Evolutionary conservation across 768 basidiomycete genomes (phyloP).

Genomic region (Tricholomella constricta): DNA sequence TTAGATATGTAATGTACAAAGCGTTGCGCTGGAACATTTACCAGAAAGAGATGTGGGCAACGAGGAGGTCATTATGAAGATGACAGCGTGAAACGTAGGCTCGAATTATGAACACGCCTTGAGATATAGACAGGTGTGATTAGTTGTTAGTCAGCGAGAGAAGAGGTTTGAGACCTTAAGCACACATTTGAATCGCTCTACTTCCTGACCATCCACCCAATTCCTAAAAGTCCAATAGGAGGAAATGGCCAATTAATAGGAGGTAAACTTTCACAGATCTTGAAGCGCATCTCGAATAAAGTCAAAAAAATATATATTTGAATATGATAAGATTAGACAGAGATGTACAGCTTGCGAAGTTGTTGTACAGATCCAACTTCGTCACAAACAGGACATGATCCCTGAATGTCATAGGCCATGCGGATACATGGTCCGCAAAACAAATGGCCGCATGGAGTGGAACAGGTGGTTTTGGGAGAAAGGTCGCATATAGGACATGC

Average conservation of each 20-base stretch:
- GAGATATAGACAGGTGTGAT: too few species aligned
- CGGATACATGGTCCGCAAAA: slow-evolving; percentile 15
- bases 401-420: slow-evolving; percentile 9
- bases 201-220: too few species aligned
- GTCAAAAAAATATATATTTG: not conserved
- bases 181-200: too few species aligned
- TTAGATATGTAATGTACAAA: not conserved
- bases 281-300: too few species aligned
- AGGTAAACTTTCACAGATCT: too few species aligned
- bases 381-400: slow-evolving; percentile 14
- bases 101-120: too few species aligned
- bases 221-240: too few species aligned
- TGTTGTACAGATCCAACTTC: slow-evolving; percentile 7
- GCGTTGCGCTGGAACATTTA: not conserved
- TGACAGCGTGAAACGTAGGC: too few species aligned
- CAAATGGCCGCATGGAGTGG: slow-evolving; percentile 12
- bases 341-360: slow-evolving; percentile 14
- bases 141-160: too few species aligned
- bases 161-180: too few species aligned
- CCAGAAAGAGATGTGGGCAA: slow-evolving; percentile 3
- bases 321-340: slow-evolving; percentile 3
- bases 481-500: slow-evolving; percentile 10
- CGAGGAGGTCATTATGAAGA: not conserved
- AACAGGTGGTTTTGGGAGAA: slow-evolving; percentile 1
- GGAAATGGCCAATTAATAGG: too few species aligned